phyloP scores from a whole-genome alignment of 371 early-diverging fungal species.

The Rhizopus sp. region DNA sequence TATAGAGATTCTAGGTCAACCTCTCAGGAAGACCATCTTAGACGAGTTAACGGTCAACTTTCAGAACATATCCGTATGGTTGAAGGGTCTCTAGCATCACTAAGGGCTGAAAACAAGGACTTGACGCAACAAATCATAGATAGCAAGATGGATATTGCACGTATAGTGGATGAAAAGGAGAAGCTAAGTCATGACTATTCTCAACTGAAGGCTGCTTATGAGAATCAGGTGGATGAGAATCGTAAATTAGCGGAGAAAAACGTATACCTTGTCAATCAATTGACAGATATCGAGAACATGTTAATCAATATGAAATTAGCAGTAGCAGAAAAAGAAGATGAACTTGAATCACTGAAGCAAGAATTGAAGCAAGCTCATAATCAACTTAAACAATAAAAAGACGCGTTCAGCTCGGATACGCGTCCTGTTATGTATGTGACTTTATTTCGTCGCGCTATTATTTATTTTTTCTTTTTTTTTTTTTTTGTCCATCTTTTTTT shows the following conservation, averaged over 20 bases:
- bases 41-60: conserved; percentile 71
- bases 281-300: conserved; percentile 60
- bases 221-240: conserved; percentile 68
- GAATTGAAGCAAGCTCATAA: conserved; percentile 54
- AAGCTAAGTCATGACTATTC: conserved; percentile 56
- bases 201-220: conserved; percentile 47
- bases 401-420: neutral
- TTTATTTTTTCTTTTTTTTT: neutral
- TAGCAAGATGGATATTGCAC: conserved; percentile 59
- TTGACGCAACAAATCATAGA: conserved; percentile 57
- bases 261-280: conserved; percentile 52
- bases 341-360: conserved; percentile 52
- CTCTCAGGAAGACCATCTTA: conserved; percentile 60
- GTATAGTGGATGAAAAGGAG: conserved; percentile 54
- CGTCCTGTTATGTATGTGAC: too few relatives aligned
- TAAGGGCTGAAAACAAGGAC: conserved; percentile 74
- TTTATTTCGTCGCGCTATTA: neutral
- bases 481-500: conserved; percentile 13
- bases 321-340: conserved; percentile 72
- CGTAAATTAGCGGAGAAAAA: conserved; percentile 57
- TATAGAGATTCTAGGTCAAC: conserved; percentile 29
- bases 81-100: conserved; percentile 57
- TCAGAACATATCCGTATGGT: conserved; percentile 59
- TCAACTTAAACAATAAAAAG: conserved; percentile 3
- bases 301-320: conserved; percentile 64